Evolutionary conservation across 1,284 basidiomycete genomes (phyloP), one percentile per base, ranked within the genome.

Genomic region (Cryptococcus sp.): DNA sequence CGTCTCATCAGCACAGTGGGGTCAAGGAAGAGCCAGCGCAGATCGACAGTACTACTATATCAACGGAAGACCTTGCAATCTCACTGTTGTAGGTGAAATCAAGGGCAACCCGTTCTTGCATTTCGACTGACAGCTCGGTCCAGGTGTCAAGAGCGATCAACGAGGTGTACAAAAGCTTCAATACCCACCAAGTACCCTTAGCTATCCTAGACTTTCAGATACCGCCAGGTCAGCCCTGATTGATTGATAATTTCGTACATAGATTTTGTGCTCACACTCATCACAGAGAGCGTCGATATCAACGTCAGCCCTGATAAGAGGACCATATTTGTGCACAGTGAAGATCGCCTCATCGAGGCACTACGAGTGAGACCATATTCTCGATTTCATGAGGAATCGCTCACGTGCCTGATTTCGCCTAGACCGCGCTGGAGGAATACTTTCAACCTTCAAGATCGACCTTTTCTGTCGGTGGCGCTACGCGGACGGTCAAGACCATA

Each of bases 301-400:
- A 99, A 99, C 68, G 90, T 99, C 61, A 93, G 88, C 65, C 95
- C 96, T 0, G 96, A 99, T 79, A 99, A 99, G 74, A 84, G 96
- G 5, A 96, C 92, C 0, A 89, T 99, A 39, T 87, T 97, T 54
- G 75, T 99, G 11, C 93, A 98, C 70, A 88, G 88, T 73, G 96
- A 99, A 74, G 82, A 82, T 5, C 89, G 89, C 58, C 78, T 99
- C 6, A 82, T 98, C 1, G 81, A 86, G 22, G 85, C 86, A 0
- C 81, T 98, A 39, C 91, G 89, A 80, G 91, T 91, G 58, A 39
- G 79, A 22, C 41, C 3, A 15, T 52, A 23, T 26, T 23, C 11
- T 49, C 22, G 22, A 34, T 5, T 13, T 4, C 29, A 34, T 10
- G 29, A 34, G 25, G 2, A 7, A 58, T 19, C 5, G 5, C 13